Conservation (phyloP, 441 rosid species). For the Euphorbia neoarborescens region DNA sequence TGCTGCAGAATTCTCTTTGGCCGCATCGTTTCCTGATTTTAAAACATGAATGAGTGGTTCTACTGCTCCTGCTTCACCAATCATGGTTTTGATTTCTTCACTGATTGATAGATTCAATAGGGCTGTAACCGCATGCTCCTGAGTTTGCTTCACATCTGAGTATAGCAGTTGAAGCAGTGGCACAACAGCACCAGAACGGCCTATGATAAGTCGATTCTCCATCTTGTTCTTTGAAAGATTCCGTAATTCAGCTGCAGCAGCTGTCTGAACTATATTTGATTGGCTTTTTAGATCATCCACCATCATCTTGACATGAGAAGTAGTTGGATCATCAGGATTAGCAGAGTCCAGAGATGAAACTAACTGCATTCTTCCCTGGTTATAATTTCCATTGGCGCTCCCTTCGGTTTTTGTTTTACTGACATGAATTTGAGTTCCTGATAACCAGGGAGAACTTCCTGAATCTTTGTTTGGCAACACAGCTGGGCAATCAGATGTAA, state of each 20-base stretch:
- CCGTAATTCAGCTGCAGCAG: slow-evolving; percentile 76
- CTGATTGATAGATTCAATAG: slow-evolving; percentile 74
- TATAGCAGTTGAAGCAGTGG: slow-evolving; percentile 63
- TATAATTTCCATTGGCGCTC: slow-evolving; percentile 29
- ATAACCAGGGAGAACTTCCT: slow-evolving; percentile 27
- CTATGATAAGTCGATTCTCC: slow-evolving; percentile 64
- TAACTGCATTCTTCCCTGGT: slow-evolving; percentile 19
- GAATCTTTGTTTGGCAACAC: slow-evolving; percentile 28
- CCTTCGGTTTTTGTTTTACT: slow-evolving; percentile 31
- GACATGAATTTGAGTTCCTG: slow-evolving; percentile 31
- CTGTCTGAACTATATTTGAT: slow-evolving; percentile 43
- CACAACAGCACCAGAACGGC: slow-evolving; percentile 52
- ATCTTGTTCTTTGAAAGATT: slow-evolving; percentile 54
- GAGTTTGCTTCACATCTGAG: slow-evolving; percentile 54
- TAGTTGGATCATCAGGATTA: slow-evolving; percentile 34
- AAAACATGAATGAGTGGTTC: slow-evolving; percentile 75
- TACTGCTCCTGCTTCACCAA: slow-evolving; percentile 62
- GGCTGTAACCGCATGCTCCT: slow-evolving; percentile 87
- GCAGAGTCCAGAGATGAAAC: slow-evolving; percentile 29
- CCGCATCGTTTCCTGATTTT: slow-evolving; percentile 65
- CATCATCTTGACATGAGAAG: slow-evolving; percentile 45
- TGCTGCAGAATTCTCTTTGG: slow-evolving; percentile 85
- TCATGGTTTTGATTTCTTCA: slow-evolving; percentile 61
- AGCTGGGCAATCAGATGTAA: slow-evolving; percentile 24
- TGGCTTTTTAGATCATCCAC: slow-evolving; percentile 61